A percentile compares a stretch with the other conserved stretches of the same genome.
phyloP scores from a whole-genome alignment of 192 early-diverging fungal genomes.

The Podila verticillata region DNA sequence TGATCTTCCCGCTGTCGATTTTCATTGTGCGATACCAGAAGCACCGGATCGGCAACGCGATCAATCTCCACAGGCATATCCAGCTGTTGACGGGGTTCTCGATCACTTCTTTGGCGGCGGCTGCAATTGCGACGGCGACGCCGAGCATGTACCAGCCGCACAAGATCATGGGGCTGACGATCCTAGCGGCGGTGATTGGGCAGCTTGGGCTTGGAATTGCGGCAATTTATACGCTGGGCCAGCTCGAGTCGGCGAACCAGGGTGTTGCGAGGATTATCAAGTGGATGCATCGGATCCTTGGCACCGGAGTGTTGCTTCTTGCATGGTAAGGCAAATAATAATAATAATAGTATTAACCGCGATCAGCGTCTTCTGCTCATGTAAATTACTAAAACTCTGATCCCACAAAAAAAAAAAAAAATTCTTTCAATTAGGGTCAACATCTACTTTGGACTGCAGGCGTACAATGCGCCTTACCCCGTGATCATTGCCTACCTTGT shows the following conservation, averaged over 20 bases:
- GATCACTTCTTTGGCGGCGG: constrained; percentile 8
- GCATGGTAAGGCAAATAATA: constrained; percentile 1
- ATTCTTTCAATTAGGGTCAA: not conserved
- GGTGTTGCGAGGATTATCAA: constrained; percentile 18
- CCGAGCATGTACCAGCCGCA: not conserved
- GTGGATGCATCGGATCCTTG: constrained; percentile 5
- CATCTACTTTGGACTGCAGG: not conserved
- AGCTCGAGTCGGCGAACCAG: constrained; percentile 10
- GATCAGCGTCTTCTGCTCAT: too few relatives aligned
- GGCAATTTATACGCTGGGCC: not conserved
- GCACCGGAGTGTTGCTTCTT: not conserved
- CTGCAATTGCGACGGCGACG: constrained; percentile 12
- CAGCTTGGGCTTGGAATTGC: constrained; percentile 13
- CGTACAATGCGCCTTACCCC: not conserved
- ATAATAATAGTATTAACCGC: too few relatives aligned
- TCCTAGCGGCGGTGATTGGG: constrained; percentile 8
- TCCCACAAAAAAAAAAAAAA: too few relatives aligned
- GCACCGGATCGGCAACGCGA: constrained; percentile 8
- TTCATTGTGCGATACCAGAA: constrained; percentile 18
- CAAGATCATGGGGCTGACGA: constrained; percentile 15
- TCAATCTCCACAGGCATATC: constrained; percentile 18
- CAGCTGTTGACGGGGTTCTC: constrained; percentile 23
- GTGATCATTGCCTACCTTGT: not conserved
- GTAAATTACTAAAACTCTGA: too few relatives aligned
- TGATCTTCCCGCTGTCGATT: constrained; percentile 17